A percentile compares a stretch with the other conserved stretches of the same genome.
Conservation (phyloP, 2,329 filamentous ascomycete species). For the Colletotrichum lupini region DNA sequence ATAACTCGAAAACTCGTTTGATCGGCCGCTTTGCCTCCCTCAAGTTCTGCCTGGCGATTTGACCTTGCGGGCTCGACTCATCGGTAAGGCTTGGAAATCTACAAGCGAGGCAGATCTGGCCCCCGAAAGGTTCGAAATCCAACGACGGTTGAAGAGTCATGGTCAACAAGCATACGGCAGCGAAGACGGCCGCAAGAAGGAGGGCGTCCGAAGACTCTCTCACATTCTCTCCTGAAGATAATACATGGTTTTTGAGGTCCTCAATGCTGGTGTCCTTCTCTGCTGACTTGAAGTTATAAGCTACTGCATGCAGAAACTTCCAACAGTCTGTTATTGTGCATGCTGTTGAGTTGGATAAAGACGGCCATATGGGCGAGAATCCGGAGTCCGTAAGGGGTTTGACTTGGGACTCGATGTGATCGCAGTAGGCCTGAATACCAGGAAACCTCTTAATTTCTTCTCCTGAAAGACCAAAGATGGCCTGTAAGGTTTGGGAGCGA, state of each 20-base stretch:
- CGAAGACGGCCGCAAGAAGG: neutral
- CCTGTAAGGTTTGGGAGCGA: neutral
- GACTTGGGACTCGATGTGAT: neutral
- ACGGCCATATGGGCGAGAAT: neutral
- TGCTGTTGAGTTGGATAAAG: neutral
- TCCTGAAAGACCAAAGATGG: neutral
- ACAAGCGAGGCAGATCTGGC: neutral
- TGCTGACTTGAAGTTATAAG: neutral
- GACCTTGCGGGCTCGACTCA: neutral
- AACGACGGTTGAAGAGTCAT: neutral
- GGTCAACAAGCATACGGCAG: neutral
- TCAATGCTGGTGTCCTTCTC: neutral
- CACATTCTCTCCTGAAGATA: neutral
- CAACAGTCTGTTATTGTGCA: neutral
- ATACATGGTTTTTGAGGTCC: neutral
- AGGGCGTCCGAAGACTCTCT: neutral
- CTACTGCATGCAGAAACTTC: neutral
- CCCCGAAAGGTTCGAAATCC: neutral
- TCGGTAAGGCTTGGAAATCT: neutral
- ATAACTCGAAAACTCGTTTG: neutral
- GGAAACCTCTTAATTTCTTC: neutral
- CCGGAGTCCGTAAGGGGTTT: neutral
- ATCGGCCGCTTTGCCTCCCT: neutral
- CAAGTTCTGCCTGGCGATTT: neutral
- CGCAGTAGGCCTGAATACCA: neutral